These are phyloP conservation scores for Remersonia thermophila DNA, from an alignment of 2,329 filamentous ascomycete genomes.

Conservation along the genomic window DNA sequence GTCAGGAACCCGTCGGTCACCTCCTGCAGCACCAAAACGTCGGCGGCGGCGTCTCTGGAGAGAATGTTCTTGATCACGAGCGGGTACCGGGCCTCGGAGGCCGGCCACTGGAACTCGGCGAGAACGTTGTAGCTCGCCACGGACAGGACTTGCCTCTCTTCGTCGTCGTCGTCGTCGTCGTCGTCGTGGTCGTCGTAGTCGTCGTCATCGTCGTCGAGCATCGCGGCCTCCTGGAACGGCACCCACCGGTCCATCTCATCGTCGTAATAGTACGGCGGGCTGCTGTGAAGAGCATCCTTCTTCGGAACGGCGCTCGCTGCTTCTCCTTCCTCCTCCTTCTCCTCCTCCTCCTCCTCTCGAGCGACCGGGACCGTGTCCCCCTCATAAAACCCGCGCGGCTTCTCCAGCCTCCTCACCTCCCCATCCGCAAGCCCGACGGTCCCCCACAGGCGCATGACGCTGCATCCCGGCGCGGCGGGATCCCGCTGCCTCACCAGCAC, in stretches of 20 bases:
- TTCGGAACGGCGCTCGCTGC: not conserved
- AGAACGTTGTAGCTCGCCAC: conserved; percentile 42
- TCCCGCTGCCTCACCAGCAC: conserved; percentile 39
- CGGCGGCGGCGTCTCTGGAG: conserved; percentile 28
- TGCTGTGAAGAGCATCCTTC: conserved; percentile 9
- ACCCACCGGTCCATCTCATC: conserved; percentile 14
- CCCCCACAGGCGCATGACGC: conserved; percentile 46
- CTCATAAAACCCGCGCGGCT: conserved; percentile 15
- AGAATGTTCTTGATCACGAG: conserved; percentile 33
- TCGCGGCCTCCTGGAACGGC: conserved; percentile 2
- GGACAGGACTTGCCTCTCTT: conserved; percentile 18
- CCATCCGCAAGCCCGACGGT: conserved; percentile 27
- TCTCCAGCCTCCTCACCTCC: conserved; percentile 15
- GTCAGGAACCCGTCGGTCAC: conserved; percentile 52
- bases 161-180: not conserved
- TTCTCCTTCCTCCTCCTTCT: not conserved
- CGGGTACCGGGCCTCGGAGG: conserved; percentile 29
- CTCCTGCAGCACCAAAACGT: conserved; percentile 46
- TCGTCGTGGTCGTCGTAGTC: conserved; percentile 2
- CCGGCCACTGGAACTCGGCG: conserved; percentile 37
- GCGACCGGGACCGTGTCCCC: not conserved
- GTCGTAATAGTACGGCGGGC: conserved; percentile 13
- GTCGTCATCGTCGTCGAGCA: not conserved
- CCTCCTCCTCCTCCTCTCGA: not conserved
- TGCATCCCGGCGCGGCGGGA: conserved; percentile 19